Evolutionary conservation across 208 protist species (phyloP).

Genomic region (Leptomonas seymouri): DNA sequence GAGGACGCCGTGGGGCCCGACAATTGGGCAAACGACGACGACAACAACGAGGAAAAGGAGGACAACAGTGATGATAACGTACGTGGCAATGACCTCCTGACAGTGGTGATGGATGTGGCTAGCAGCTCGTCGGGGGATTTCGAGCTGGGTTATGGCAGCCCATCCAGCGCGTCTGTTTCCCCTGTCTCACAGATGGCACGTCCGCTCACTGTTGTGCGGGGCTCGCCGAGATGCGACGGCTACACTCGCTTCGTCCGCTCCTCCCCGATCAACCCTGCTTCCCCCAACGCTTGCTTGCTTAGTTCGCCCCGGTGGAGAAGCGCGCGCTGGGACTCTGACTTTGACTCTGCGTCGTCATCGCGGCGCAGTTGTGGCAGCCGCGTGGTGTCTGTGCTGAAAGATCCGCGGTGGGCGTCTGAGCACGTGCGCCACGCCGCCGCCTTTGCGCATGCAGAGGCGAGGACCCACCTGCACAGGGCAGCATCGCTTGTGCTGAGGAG

Average conservation of each 20-base stretch:
- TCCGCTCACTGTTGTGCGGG: conserved; percentile 1
- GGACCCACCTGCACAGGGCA: conserved; percentile 6
- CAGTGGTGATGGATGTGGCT: conserved; percentile 2
- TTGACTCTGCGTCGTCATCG: conserved; percentile 6
- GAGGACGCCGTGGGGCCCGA: conserved; percentile 8
- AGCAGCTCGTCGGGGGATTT: background rate
- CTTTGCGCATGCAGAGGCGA: conserved; percentile 3
- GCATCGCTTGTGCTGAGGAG: background rate
- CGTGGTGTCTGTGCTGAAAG: conserved; percentile 11
- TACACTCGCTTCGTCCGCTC: background rate
- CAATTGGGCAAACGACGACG: background rate
- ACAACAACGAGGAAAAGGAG: background rate
- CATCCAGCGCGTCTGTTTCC: background rate
- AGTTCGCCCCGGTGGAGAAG: background rate
- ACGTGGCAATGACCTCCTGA: background rate
- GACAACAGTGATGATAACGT: no score
- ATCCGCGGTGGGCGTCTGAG: conserved; percentile 27
- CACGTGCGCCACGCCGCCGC: conserved; percentile 17
- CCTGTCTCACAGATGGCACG: background rate
- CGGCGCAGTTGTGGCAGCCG: conserved; percentile 13
- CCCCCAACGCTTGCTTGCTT: background rate
- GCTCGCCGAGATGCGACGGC: background rate
- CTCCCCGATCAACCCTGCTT: background rate
- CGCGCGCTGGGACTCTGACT: background rate
- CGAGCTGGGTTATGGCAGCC: background rate